Evolutionary conservation across 2,329 filamentous ascomycete species (phyloP).

Genomic region (Monosporascus sp.): DNA sequence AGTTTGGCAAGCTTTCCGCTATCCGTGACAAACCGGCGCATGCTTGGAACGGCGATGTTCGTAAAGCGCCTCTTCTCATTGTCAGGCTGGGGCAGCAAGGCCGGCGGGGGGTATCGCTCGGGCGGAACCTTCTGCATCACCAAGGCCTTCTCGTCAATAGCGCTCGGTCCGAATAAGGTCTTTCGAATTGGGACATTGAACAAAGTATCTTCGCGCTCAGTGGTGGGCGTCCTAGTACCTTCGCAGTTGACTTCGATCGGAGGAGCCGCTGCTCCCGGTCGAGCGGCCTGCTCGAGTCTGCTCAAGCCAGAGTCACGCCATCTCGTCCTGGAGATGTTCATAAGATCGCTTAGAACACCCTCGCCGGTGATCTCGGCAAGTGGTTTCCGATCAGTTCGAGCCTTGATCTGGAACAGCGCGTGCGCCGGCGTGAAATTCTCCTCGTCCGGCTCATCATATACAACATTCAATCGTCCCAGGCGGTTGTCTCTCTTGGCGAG

Average conservation of each 20-base stretch:
- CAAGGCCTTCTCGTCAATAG: slow-evolving; percentile 65
- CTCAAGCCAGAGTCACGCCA: slow-evolving; percentile 68
- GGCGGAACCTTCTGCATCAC: slow-evolving; percentile 67
- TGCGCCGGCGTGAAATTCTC: slow-evolving; percentile 64
- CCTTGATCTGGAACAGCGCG: slow-evolving; percentile 74
- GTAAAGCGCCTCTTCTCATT: slow-evolving; percentile 81
- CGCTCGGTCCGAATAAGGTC: slow-evolving; percentile 62
- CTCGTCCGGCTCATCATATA: slow-evolving; percentile 63
- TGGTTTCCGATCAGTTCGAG: slow-evolving; percentile 60
- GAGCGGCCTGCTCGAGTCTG: slow-evolving; percentile 73
- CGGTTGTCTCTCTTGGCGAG: slow-evolving; percentile 50
- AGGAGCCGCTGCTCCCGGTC: slow-evolving; percentile 75
- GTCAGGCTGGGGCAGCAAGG: slow-evolving; percentile 71
- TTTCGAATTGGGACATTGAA: slow-evolving; percentile 77
- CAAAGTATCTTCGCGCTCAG: slow-evolving; percentile 65
- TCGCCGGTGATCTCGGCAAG: slow-evolving; percentile 65
- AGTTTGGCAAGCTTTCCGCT: slow-evolving; percentile 92
- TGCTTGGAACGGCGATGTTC: slow-evolving; percentile 87
- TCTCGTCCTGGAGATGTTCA: slow-evolving; percentile 67
- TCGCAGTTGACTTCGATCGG: slow-evolving; percentile 77
- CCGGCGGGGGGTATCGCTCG: slow-evolving; percentile 54
- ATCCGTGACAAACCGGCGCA: slow-evolving; percentile 96
- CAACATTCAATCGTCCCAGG: slow-evolving; percentile 60
- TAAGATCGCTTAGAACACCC: slow-evolving; percentile 66
- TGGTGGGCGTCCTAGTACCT: slow-evolving; percentile 52